Base-by-base conservation (phyloP, 2,329 filamentous ascomycete genomes). In the Nothopassalora personata region DNA sequence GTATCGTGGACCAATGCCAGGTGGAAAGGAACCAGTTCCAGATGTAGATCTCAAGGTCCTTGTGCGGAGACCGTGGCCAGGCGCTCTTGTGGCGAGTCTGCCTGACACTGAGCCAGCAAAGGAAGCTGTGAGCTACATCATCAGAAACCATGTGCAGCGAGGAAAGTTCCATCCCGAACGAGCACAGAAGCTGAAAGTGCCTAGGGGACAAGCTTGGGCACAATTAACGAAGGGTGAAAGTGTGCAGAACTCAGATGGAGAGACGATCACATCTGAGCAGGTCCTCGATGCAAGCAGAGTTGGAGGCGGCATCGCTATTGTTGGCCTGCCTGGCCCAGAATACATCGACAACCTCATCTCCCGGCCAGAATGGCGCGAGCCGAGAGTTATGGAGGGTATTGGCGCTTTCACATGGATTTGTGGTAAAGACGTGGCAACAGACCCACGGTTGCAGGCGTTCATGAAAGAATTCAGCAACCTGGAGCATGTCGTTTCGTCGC, bases 41-140 rank as follows among this genome's bases (percentile, higher is more conserved):
- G 66, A 72, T 45, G 84, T 87, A 4, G 79, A 91, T 68, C 83
- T 89, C 54, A 86, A 80, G 4, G 90, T 95, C 0, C 76, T 91
- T 28, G 84, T 90, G 5, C 83, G 90, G 13, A 83, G 83, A 64
- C 90, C 90, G 1, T 96, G 91, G 91, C 90, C 90, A 10, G 89
- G 84, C 15, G 84, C 88, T 4, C 74, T 80, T 57, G 76, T 91
- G 10, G 71, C 81, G 15, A 75, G 73, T 13, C 80, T 97, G 2
- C 94, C 94, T 0, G 79, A 79, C 0, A 89, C 90, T 0, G 76
- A 79, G 19, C 87, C 86, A 5, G 84, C 84, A 0, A 77, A 79
- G 30, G 85, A 86, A 50, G 86, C 90, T 5, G 78, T 97, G 66
- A 96, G 88, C 59, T 99, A 99, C 73, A 87, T 99, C 59, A 82